Conservation (phyloP, 306 rosid species). For the Rubus parviflorus region DNA sequence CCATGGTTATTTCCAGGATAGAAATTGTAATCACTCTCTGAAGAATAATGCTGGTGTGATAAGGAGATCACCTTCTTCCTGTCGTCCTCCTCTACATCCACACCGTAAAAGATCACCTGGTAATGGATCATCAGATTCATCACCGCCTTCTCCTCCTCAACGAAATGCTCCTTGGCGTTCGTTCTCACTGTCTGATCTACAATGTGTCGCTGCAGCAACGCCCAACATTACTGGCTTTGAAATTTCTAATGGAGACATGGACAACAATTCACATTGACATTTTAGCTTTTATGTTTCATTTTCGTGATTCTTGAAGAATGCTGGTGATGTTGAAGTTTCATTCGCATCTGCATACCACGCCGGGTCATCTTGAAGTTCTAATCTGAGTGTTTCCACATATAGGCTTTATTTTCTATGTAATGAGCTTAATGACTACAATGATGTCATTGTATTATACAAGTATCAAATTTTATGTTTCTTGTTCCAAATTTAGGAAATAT, state of each 20-base stretch:
- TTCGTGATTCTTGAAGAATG: conserved; percentile 19
- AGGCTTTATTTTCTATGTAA: conserved; percentile 15
- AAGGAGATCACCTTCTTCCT: conserved; percentile 57
- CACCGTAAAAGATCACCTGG: conserved; percentile 35
- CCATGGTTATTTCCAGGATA: conserved; percentile 31
- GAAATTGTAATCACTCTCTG: conserved; percentile 40
- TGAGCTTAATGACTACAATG: conserved; percentile 2
- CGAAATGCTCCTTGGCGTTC: conserved; percentile 56
- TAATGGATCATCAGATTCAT: conserved; percentile 25
- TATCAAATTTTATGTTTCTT: conserved; percentile 14
- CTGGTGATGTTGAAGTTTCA: conserved; percentile 17
- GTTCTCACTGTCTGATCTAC: conserved; percentile 68
- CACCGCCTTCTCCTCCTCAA: conserved; percentile 31
- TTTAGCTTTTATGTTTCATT: conserved; percentile 17
- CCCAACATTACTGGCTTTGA: conserved; percentile 51
- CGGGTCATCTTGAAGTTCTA: conserved; percentile 10
- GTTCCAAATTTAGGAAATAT: conserved; percentile 3
- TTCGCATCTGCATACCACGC: conserved; percentile 1
- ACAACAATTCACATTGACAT: conserved; percentile 35
- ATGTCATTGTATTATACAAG: conserved; percentile 16
- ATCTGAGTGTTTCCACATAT: conserved; percentile 8
- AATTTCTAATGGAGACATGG: conserved; percentile 44
- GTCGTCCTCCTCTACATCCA: conserved; percentile 74
- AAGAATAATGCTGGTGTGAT: conserved; percentile 38
- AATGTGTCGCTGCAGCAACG: conserved; percentile 35